Evolutionary conservation across 345 rosid genomes (phyloP), one percentile per base, ranked within the genome.

Genomic region (Bruguiera gymnorhiza): DNA sequence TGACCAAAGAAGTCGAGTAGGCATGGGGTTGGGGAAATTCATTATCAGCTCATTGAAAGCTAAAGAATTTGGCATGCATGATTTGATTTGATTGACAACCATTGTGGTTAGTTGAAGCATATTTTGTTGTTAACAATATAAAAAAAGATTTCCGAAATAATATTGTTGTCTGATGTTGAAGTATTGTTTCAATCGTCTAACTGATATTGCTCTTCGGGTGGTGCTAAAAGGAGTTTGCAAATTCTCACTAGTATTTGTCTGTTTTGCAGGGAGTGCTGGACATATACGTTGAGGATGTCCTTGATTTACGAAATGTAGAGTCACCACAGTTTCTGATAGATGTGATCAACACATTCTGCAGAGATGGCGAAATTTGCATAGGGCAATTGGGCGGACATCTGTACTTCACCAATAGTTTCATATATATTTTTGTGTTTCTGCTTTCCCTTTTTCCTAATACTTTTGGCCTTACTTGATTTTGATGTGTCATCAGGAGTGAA

Each of bases 221-320:
- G 3, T 43, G 29, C 31, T 26, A 21, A 20, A 59, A 69, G 1
- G 5, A 37, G 9, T 34, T 23, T n/a, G 5, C 8, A 46, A 39
- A 46, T 32, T 53, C 24, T 18, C 32, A 26, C 6, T 13, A 19
- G 8, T 16, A 48, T 34, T n/a, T 62, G 54, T 16, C 1, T 55
- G 20, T 10, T 7, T 48, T 48, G 60, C 70, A 82, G 85, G 85
- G 79, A 10, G 62, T 79, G 9, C 21, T 76, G 29, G 81, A 76
- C 36, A 18, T 30, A 24, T 8, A 63, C 6, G 76, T 78, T 31
- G 76, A 82, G 11, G 29, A 64, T 13, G 3, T 67, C 11, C 72
- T 59, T 53, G 62, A 8, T 6, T 3, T 64, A 16, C 69, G 70
- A 52, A 19, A n/a, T 39, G 36, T 16, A 39, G 61, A 30, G 7